Conservation (phyloP, 768 basidiomycete genomes). For the Collybiopsis confluens region DNA sequence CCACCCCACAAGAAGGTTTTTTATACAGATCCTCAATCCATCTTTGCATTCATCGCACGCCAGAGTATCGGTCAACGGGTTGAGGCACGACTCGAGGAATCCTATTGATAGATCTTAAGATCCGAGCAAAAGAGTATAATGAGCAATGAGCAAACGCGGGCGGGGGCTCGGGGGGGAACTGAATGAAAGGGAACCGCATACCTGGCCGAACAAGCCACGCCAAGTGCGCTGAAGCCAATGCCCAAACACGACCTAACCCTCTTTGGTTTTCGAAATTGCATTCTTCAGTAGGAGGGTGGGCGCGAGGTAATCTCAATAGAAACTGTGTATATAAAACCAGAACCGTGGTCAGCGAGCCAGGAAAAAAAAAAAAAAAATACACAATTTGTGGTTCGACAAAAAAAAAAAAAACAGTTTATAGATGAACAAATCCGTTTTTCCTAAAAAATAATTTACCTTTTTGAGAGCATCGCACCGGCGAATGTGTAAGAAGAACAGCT, state of each 20-base stretch:
- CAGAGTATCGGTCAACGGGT: constrained; percentile 67
- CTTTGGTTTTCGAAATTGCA: constrained; percentile 79
- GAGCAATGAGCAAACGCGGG: too few relatives aligned
- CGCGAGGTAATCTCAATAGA: constrained; percentile 67
- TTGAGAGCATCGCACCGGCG: constrained; percentile 81
- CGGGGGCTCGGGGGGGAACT: neutral
- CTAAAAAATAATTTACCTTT: constrained; percentile 38
- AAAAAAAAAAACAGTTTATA: neutral
- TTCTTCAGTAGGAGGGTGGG: constrained; percentile 62
- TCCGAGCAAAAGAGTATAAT: too few relatives aligned
- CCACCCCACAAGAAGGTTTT: constrained; percentile 69
- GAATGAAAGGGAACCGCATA: constrained; percentile 25
- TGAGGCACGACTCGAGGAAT: constrained; percentile 68
- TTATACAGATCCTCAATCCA: constrained; percentile 61
- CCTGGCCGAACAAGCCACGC: constrained; percentile 83
- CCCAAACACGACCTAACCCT: constrained; percentile 77
- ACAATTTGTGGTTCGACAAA: too few relatives aligned
- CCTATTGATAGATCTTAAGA: constrained; percentile 64
- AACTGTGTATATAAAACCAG: constrained; percentile 19
- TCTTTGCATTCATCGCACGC: constrained; percentile 65
- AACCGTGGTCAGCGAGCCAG: neutral
- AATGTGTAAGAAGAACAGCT: constrained; percentile 80
- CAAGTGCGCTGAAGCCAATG: constrained; percentile 75
- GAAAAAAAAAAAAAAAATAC: too few relatives aligned
- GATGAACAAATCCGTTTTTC: too few relatives aligned